Evolutionary conservation across 2,329 filamentous ascomycete species (phyloP), one percentile per base, ranked within the genome.

Genomic region (Nothopassalora personata): DNA sequence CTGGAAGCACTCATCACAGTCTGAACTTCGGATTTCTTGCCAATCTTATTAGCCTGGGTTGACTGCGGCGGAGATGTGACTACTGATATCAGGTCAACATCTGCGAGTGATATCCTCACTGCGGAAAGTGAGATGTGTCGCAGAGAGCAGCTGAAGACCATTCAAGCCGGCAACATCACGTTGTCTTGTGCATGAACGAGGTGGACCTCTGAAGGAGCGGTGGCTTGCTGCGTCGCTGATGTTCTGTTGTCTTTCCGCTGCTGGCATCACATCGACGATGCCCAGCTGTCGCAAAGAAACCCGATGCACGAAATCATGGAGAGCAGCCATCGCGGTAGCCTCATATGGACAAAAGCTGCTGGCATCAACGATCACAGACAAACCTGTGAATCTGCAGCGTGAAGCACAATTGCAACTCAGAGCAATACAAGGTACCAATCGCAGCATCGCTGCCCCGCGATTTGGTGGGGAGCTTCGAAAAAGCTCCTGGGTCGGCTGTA

Each of bases 261-360:
- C 47, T 23, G 11, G 47, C 27, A 27, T 28, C 43, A 34, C 62
- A 64, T 62, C 62, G 62, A 60, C 58, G 62, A 64, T 64, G 62
- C 54, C 56, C 49, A 60, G 55, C 54, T 54, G 50, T 57, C 56
- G 48, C 15, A 51, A 30, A n/a, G 49, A 34, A 7, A 43, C 36
- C 31, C 47, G 36, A 60, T 64, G 58, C 62, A 60, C 60, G 56
- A 54, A 60, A 62, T 62, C 60, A 62, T 57, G 60, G 58, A 54
- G 60, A 60, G 56, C 60, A 64, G 59, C 56, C 53, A 23, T 54
- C 39, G 43, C 43, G 48, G 31, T 47, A 52, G 43, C 52, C 46
- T 43, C 49, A 49, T 57, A 27, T 27, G 56, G 13, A 34, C 30
- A 3, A 34, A 28, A 10, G 49, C 49, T 51, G 18, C 30, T 52